A percentile compares a stretch with the other conserved stretches of the same genome.
Conservation (phyloP, 345 rosid genomes). For the Arabis alpina region DNA sequence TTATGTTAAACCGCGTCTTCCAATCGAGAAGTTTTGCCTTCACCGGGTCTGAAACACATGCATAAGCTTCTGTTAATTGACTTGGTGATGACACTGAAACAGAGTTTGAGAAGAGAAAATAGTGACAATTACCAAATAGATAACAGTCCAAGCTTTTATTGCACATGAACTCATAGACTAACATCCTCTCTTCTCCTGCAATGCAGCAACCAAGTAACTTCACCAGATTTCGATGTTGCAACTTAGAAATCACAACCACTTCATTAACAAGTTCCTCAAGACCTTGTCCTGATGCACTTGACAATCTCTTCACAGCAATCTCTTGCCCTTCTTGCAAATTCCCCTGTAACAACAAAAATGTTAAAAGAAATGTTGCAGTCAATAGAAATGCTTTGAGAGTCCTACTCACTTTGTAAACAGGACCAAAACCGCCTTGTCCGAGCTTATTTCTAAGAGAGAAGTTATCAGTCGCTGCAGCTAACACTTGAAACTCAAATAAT, state of each 20-base stretch:
- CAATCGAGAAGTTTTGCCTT: constrained; percentile 44
- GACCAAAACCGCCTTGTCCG: constrained; percentile 59
- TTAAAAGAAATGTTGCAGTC: background rate
- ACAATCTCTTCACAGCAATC: constrained; percentile 66
- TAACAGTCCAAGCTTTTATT: constrained; percentile 50
- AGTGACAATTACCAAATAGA: constrained; percentile 6
- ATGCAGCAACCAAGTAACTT: constrained; percentile 61
- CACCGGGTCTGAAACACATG: constrained; percentile 39
- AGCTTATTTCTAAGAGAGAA: constrained; percentile 48
- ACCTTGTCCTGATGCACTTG: constrained; percentile 65
- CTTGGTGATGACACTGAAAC: background rate
- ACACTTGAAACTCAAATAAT: constrained; percentile 49
- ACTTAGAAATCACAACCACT: constrained; percentile 59
- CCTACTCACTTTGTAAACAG: constrained; percentile 44
- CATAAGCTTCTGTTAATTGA: constrained; percentile 6
- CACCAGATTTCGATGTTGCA: constrained; percentile 72
- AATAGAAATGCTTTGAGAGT: no score
- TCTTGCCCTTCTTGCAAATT: constrained; percentile 47
- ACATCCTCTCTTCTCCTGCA: constrained; percentile 58
- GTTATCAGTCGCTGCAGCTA: constrained; percentile 49
- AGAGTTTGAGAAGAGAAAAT: background rate
- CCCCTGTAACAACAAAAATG: constrained; percentile 47
- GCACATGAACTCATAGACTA: constrained; percentile 64
- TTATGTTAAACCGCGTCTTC: constrained; percentile 49
- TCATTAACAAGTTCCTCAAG: constrained; percentile 63